Percentiles rank a stretch among this genome's conserved stretches.
Conservation (phyloP, 2,329 filamentous ascomycete species). For the Neurospora sp. region DNA sequence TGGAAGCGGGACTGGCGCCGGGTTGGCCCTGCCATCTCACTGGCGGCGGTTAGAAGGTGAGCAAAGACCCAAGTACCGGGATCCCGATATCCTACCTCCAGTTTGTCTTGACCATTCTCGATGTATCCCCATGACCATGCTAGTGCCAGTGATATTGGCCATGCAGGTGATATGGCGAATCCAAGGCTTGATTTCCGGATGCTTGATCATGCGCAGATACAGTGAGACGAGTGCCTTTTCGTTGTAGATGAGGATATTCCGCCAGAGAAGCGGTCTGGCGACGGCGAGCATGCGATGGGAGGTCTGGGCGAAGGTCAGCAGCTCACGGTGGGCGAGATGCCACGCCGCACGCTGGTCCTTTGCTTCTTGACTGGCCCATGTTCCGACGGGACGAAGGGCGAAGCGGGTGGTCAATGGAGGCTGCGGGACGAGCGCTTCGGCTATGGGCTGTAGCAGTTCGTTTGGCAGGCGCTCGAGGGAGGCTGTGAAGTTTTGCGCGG, state of each 20-base stretch:
- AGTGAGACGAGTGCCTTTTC: constrained; percentile 14
- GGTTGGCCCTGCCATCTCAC: constrained; percentile 7
- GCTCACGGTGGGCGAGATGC: constrained; percentile 12
- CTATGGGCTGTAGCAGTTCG: constrained; percentile 20
- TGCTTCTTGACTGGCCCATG: constrained; percentile 19
- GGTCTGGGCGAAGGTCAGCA: constrained; percentile 16
- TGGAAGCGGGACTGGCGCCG: constrained; percentile 2
- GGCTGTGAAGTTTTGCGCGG: neutral
- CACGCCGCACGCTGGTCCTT: constrained; percentile 17
- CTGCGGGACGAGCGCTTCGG: constrained; percentile 14
- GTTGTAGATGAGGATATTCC: constrained; percentile 17
- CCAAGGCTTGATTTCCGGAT: constrained; percentile 14
- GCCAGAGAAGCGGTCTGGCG: constrained; percentile 18
- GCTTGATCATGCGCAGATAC: constrained; percentile 10
- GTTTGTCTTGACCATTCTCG: constrained; percentile 13
- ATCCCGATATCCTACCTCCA: constrained; percentile 11
- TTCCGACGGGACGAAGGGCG: constrained; percentile 15
- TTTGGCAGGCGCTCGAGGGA: constrained; percentile 15
- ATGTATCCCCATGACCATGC: constrained; percentile 9
- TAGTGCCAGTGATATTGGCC: constrained; percentile 12
- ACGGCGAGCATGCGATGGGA: constrained; percentile 18
- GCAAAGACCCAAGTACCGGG: neutral
- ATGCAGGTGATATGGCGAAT: constrained; percentile 18
- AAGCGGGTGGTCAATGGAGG: constrained; percentile 18
- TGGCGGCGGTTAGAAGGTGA: constrained; percentile 10